Base-by-base conservation (phyloP, 1,284 basidiomycete species). In the Pholiota adiposa region DNA sequence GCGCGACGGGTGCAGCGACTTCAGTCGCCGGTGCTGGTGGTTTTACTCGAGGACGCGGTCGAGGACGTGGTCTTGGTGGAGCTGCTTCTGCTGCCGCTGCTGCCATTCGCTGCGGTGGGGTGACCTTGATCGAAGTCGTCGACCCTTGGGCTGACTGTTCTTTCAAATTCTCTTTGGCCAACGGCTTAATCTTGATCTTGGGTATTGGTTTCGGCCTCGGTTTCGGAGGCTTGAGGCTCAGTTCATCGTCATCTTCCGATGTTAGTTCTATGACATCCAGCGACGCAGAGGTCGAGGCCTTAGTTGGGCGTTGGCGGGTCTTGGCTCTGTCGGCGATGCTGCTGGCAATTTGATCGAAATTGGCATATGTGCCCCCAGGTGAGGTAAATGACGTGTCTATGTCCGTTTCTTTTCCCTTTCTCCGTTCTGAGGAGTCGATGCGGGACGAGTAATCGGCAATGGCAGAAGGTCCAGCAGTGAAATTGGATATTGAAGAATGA, bases 311-410 rank as follows among this genome's bases (percentile, higher is more conserved):
- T 54, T 75, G 71, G 12, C 77, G 75, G 63, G 67, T 77, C 57
- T 79, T 77, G 33, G 76, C 75, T 18, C 76, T 70, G 49, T 79
- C 77, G 14, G 76, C 76, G 33, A 77, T 78, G 58, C 71, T 75
- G 36, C 60, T 46, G 12, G 62, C 36, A 11, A 65, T 46, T 19
- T 52, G 51, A 36, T 65, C 63, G 16, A 59, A 48, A 29, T 64
- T 53, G 21, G 52, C 41, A 49, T 55, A 56, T 4, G 51, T 41
- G 44, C 25, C 53, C 31, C 52, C 49, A n/a, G 41, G 21, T 8
- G 62, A 43, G 16, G 54, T 21, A 33, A 48, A 48, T 2, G 62
- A 61, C 1, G 63, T 64, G 8, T 60, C 61, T 9, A 53, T 44
- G 1, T 57, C 38, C 19, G 40, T 58, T 4, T 41, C 43, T 19